Evolutionary conservation across 2,329 filamentous ascomycete genomes (phyloP).

Genomic region (Capronia epimyces): DNA sequence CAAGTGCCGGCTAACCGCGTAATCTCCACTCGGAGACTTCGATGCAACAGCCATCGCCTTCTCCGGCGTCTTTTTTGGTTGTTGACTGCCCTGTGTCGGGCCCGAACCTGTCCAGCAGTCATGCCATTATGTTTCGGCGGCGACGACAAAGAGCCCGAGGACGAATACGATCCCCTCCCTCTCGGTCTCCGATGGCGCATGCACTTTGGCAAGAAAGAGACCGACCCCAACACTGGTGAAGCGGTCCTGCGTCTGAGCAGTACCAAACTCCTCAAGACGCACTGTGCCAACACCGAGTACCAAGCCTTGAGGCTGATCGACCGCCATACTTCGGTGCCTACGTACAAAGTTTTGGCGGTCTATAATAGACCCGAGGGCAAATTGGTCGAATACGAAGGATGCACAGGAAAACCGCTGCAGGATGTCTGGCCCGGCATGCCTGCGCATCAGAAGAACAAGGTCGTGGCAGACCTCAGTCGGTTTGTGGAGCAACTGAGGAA

Average conservation of each 20-base stretch:
- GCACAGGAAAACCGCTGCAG: slow-evolving; percentile 24
- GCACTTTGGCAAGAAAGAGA: slow-evolving; percentile 26
- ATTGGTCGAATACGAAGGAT: slow-evolving; percentile 27
- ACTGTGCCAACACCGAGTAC: slow-evolving; percentile 28
- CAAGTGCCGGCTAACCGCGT: neutral
- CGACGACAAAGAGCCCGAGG: slow-evolving; percentile 24
- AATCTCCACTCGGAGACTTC: slow-evolving; percentile 3
- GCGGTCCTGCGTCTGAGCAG: slow-evolving; percentile 24
- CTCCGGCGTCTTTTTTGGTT: neutral
- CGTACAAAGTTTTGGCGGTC: slow-evolving; percentile 25
- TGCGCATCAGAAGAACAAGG: slow-evolving; percentile 26
- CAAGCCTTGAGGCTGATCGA: slow-evolving; percentile 27
- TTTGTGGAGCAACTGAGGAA: slow-evolving; percentile 29
- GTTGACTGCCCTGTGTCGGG: neutral
- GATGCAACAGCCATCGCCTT: slow-evolving; percentile 5
- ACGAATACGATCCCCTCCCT: slow-evolving; percentile 27
- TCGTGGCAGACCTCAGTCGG: slow-evolving; percentile 26
- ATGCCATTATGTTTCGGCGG: slow-evolving; percentile 23
- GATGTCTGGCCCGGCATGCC: slow-evolving; percentile 21
- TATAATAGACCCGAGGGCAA: slow-evolving; percentile 29
- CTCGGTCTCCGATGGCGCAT: slow-evolving; percentile 26
- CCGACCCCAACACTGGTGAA: slow-evolving; percentile 23
- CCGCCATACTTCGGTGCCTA: slow-evolving; percentile 26
- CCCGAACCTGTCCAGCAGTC: slow-evolving; percentile 9
- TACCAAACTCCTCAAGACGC: slow-evolving; percentile 26